Evolutionary conservation across 2,329 filamentous ascomycete species (phyloP), one percentile per base, ranked within the genome.

Genomic region (Colletotrichum acutatum): DNA sequence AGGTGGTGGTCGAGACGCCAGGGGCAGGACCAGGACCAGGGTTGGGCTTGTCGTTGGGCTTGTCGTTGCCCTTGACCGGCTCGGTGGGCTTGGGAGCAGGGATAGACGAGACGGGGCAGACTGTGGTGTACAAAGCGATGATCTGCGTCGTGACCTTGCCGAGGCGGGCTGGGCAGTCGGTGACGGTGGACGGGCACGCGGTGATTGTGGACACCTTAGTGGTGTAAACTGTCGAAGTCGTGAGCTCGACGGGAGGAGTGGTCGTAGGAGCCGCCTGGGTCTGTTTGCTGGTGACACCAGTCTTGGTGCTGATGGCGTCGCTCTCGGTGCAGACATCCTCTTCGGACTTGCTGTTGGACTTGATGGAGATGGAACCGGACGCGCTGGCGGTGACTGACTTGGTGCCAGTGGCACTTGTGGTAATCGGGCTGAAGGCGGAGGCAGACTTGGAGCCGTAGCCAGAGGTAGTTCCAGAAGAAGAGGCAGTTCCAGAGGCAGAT

Each of bases 181-280:
- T 78, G 4, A 85, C 79, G 19, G 78, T 77, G 19, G 88, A 82
- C 60, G 84, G 85, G 80, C 89, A 91, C 53, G 86, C 86, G 77
- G 86, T 90, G 80, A 90, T 83, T 75, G 89, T 91, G 74, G 88
- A 84, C 74, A 89, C 78, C 16, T 75, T 75, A 22, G 82, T 85
- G 63, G 81, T 81, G 77, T 80, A 84, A 65, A 86, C 78, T n/a
- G 82, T 83, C 66, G 82, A 84, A 32, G 82, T 83, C 34, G 76
- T 78, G 66, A 78, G 62, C 56, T 66, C 3, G 63, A 28, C 34
- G 37, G 37, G 37, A 8, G 42, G 42, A 53, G 61, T 0, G 16
- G 54, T 77, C 5, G 77, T 75, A 12, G 68, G 67, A 28, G 32
- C 11, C n/a, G 5, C 46, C 22, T 46, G 28, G 16, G 56, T 65